Base-by-base conservation (phyloP, 495 filamentous ascomycete species). In the Penicillium egyptiacum region DNA sequence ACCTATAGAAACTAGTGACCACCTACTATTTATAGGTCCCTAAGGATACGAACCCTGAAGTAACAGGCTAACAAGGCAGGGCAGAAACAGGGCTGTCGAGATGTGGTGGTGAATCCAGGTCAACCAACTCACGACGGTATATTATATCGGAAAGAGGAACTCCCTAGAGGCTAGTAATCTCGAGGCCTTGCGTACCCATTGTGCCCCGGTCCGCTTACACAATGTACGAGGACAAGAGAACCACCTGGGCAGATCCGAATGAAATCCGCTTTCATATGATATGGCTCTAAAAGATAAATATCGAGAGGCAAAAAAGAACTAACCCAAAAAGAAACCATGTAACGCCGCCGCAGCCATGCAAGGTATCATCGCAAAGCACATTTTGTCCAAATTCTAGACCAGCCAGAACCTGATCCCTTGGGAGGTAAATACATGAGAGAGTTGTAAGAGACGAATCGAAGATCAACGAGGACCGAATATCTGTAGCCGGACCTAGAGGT, bases 401-500 rank as follows among this genome's bases (percentile, higher is more conserved):
- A 26, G 49, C 14, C 22, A 26, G 49, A 40, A 40, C 35, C 16
- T 12, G 25, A 8, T 52, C 50, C n/a, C 35, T 41, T 30, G 35
- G 50, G 28, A 4, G 5, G 33, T 35, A 50, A 30, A 40, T 22
- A 57, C 42, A 26, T 23, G n/a, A 46, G 7, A 52, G 39, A 33
- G 2, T 5, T 17, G 22, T 22, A 17, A 16, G 28, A 25, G 20
- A 26, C 12, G 7, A 28, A 26, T 47, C 16, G 45, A 30, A 55
- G 20, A 22, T 17, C 35, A 6, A 22, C 12, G 44, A 30, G 10
- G 6, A 31, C 20, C 14, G 43, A 33, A 35, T 35, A n/a, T 28
- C 26, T n/a, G 5, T 25, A 16, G 5, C 10, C 8, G 10, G 48
- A 17, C n/a, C 64, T 62, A 78, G 14, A 66, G 31, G 48, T 75